These are phyloP conservation scores for Saturnispora serradocipensis DNA, from an alignment of 805 yeast species.

Conservation along the genomic window DNA sequence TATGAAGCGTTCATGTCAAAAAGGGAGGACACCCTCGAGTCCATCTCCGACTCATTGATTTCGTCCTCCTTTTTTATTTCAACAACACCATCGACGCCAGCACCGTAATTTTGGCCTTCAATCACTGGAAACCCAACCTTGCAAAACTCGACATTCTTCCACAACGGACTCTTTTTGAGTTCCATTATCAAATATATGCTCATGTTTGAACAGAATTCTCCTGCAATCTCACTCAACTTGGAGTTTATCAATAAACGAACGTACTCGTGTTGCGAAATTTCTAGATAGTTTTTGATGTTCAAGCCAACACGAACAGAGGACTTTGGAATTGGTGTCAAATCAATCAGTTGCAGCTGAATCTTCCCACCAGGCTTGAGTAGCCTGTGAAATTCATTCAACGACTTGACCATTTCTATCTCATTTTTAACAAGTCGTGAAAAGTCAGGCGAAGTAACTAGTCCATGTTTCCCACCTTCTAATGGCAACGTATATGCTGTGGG, in stretches of 20 bases:
- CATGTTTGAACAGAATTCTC: conserved; percentile 14
- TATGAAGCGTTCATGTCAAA: conserved; percentile 26
- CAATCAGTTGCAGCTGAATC: conserved; percentile 24
- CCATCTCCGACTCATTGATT: conserved; percentile 16
- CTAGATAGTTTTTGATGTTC: background rate
- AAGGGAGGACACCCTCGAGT: conserved; percentile 22
- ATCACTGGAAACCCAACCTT: conserved; percentile 22
- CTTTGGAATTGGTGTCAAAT: conserved; percentile 14
- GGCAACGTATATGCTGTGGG: conserved; percentile 21
- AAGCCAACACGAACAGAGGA: background rate
- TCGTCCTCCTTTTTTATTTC: background rate
- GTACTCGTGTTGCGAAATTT: conserved; percentile 4
- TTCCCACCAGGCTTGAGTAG: conserved; percentile 25
- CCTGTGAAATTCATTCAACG: conserved; percentile 24
- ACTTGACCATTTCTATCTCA: conserved; percentile 13
- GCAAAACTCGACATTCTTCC: conserved; percentile 18
- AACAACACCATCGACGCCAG: background rate
- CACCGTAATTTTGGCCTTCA: conserved; percentile 4
- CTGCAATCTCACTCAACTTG: conserved; percentile 1
- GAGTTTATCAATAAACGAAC: conserved; percentile 4
- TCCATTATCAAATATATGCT: conserved; percentile 16
- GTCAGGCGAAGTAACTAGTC: conserved; percentile 24
- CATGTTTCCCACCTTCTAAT: conserved; percentile 21
- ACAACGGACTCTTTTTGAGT: conserved; percentile 18
- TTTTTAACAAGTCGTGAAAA: conserved; percentile 15